Conservation (phyloP, 768 basidiomycete genomes). For the Leccinum obscurum region DNA sequence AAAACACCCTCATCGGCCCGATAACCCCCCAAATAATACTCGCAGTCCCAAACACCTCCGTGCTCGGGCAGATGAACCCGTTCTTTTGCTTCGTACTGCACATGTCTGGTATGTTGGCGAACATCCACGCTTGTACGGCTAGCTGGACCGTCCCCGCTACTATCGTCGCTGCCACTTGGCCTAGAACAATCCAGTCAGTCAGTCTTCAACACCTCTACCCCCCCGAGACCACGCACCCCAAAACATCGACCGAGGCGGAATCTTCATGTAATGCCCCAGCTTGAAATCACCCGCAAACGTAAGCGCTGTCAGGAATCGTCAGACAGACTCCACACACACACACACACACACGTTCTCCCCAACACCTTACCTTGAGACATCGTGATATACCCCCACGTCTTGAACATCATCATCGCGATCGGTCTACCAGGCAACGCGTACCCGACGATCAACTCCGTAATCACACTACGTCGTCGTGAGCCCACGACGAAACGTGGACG, state of each 20-base stretch:
- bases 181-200: constrained; percentile 4
- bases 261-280: constrained; percentile 74
- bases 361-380: constrained; percentile 44
- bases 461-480: constrained; percentile 40
- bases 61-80: constrained; percentile 69
- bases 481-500: background rate
- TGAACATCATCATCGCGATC: constrained; percentile 81
- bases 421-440: constrained; percentile 58
- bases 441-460: constrained; percentile 73
- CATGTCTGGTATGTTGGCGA: constrained; percentile 40
- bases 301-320: constrained; percentile 40
- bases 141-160: constrained; percentile 71
- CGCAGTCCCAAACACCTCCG: constrained; percentile 77
- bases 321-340: background rate
- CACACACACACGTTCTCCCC: too few species aligned
- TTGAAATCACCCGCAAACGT: constrained; percentile 73
- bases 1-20: constrained; percentile 71
- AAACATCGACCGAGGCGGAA: constrained; percentile 68
- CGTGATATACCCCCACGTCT: constrained; percentile 68
- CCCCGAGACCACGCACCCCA: constrained; percentile 35
- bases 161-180: constrained; percentile 61
- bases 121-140: constrained; percentile 66
- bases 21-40: constrained; percentile 83
- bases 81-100: constrained; percentile 34
- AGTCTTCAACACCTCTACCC: background rate